A percentile compares a stretch with the other conserved stretches of the same genome.
Evolutionary conservation across 2,329 filamentous ascomycete genomes (phyloP).

Genomic region (Apiospora rasikravindrae): DNA sequence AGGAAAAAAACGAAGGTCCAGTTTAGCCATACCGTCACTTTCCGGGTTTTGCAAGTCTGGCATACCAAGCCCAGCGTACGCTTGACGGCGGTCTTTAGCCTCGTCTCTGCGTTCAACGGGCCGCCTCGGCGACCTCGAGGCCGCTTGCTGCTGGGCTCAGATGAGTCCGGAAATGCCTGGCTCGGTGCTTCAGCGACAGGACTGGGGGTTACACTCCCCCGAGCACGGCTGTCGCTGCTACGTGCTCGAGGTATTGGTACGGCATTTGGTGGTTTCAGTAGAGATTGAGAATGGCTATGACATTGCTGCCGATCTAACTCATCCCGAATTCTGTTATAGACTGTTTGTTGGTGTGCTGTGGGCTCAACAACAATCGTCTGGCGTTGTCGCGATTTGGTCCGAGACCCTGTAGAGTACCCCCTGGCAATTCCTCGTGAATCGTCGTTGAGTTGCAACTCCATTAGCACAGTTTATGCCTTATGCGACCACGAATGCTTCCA

Average conservation of each 20-base stretch:
- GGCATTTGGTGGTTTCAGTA: slow-evolving; percentile 27
- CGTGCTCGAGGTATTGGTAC: slow-evolving; percentile 27
- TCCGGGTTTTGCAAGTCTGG: slow-evolving; percentile 32
- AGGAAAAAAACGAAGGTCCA: neutral
- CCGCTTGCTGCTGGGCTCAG: slow-evolving; percentile 11
- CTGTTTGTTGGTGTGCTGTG: slow-evolving; percentile 31
- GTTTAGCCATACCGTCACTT: slow-evolving; percentile 31
- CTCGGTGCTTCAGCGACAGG: neutral
- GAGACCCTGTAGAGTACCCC: slow-evolving; percentile 7
- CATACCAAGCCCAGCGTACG: slow-evolving; percentile 37
- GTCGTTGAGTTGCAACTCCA: neutral
- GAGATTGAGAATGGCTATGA: slow-evolving; percentile 31
- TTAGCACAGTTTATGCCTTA: neutral
- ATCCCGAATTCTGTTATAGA: slow-evolving; percentile 36
- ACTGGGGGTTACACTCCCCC: neutral
- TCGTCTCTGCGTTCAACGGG: slow-evolving; percentile 32
- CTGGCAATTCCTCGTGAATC: neutral
- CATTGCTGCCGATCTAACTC: slow-evolving; percentile 31
- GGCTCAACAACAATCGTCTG: slow-evolving; percentile 33
- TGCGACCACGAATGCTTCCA: neutral
- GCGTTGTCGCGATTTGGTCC: slow-evolving; percentile 1
- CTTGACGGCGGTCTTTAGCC: slow-evolving; percentile 36
- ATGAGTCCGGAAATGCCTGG: neutral
- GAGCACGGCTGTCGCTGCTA: slow-evolving; percentile 7
- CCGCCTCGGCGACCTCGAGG: slow-evolving; percentile 37